phyloP scores from a whole-genome alignment of 768 basidiomycete species.

The Hygrophorus pudorinus region DNA sequence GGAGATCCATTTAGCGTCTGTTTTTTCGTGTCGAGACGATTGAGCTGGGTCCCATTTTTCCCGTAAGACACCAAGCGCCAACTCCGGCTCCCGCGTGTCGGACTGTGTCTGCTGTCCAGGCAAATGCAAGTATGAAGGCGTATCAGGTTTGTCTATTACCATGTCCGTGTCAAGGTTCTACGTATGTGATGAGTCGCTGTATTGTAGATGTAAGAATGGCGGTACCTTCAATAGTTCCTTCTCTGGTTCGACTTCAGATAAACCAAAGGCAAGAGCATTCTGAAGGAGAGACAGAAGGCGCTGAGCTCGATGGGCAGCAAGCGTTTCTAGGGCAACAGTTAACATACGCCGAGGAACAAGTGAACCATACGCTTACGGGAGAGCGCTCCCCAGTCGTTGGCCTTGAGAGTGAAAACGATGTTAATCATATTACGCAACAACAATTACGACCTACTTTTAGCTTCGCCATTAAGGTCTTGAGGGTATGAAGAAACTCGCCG shows the following conservation, averaged over 20 bases:
- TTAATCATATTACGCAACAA: neutral
- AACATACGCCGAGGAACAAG: neutral
- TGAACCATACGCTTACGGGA: slow-evolving; percentile 34
- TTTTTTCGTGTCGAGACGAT: slow-evolving; percentile 20
- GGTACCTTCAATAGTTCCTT: slow-evolving; percentile 41
- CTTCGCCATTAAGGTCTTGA: slow-evolving; percentile 62
- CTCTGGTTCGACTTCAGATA: slow-evolving; percentile 33
- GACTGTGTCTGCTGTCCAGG: slow-evolving; percentile 6
- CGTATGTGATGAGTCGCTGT: neutral
- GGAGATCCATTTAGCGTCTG: slow-evolving; percentile 33
- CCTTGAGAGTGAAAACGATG: slow-evolving; percentile 20
- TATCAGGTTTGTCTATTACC: slow-evolving; percentile 27
- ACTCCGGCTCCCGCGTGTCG: slow-evolving; percentile 1
- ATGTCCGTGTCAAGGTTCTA: slow-evolving; percentile 47
- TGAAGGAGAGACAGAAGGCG: slow-evolving; percentile 30
- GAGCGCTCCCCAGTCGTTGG: slow-evolving; percentile 56
- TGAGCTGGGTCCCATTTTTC: neutral
- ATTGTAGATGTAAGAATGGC: neutral
- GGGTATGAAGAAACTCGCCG: slow-evolving; percentile 42
- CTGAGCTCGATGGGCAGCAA: slow-evolving; percentile 38
- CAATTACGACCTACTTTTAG: slow-evolving; percentile 34
- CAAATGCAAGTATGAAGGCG: slow-evolving; percentile 24
- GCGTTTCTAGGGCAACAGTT: slow-evolving; percentile 27
- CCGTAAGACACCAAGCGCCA: too few species aligned
- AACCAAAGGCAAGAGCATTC: slow-evolving; percentile 38